Conservation (phyloP, 805 yeast genomes). For the Yarrowia sp. region DNA sequence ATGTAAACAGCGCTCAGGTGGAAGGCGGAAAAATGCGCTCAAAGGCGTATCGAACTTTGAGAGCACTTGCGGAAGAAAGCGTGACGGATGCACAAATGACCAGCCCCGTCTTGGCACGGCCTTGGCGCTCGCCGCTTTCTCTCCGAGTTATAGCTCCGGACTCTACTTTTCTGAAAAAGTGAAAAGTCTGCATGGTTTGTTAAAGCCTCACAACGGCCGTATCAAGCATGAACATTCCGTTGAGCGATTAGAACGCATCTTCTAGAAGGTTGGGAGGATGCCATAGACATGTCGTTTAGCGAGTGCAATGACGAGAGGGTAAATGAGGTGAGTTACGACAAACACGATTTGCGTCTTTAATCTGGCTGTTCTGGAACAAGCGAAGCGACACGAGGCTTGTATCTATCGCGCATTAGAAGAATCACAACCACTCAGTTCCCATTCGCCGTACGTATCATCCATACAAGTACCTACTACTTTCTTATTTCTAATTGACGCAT, state of each 20-base stretch:
- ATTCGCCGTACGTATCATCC: too few species aligned
- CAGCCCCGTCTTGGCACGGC: slow-evolving; percentile 26
- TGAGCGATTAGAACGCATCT: slow-evolving; percentile 16
- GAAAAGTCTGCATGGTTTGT: slow-evolving; percentile 3
- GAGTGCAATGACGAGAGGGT: not conserved
- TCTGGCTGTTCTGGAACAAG: too few species aligned
- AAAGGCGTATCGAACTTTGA: not conserved
- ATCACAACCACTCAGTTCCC: too few species aligned
- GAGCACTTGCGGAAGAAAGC: not conserved
- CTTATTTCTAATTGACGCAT: slow-evolving; percentile 21
- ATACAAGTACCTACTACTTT: not conserved
- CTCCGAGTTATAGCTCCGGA: too few species aligned
- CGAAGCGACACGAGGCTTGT: too few species aligned
- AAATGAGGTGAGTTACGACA: too few species aligned
- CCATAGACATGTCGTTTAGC: not conserved
- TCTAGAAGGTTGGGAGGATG: slow-evolving; percentile 2
- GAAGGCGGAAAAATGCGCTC: not conserved
- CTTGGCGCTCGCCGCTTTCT: slow-evolving; percentile 1
- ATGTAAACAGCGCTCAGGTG: slow-evolving; percentile 1
- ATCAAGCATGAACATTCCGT: not conserved
- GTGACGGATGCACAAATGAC: not conserved
- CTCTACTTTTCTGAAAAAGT: not conserved
- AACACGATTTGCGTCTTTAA: too few species aligned
- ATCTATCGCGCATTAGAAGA: too few species aligned
- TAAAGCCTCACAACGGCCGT: slow-evolving; percentile 31